Base-by-base conservation (phyloP, 2,329 filamentous ascomycete genomes). In the Acrodontium crateriforme region DNA sequence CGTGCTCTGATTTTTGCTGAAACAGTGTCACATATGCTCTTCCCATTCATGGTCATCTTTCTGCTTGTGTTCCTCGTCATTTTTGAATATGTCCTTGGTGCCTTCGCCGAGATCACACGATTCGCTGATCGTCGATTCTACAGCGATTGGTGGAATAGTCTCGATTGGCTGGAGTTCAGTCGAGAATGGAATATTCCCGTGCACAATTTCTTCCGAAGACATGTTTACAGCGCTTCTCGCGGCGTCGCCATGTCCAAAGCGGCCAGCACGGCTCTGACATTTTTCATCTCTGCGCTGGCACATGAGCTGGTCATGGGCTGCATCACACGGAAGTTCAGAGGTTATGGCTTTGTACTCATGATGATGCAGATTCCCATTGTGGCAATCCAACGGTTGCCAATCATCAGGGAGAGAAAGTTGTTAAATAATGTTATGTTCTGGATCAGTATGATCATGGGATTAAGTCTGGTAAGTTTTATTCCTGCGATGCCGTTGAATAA, bases 101-200 rank as follows among this genome's bases (percentile, higher is more conserved):
- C 85, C 25, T 93, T 91, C 47, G 89, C 85, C 9, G 89, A 98
- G 54, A 80, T 95, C 41, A 45, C 43, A 49, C 52, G 76, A 44
- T 95, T 95, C 53, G 87, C 78, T 28, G 89, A 95, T 54, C 74
- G 87, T 21, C 82, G 89, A 55, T 95, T 95, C 60, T 98, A 94
- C 61, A 64, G 67, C 21, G 72, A 76, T 53, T 76, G 71, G 71
- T 76, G 71, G 71, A 76, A 76, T 41, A 67, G 61, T 42, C 80
- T 76, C 41, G 80, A 87, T 63, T 89, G 83, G 84, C 78, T 95
- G 52, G 85, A 94, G 56, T 98, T 95, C 58, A 85, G 77, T 8
- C 74, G 84, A 40, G 81, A 94, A 60, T 95, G 89, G 87, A 95
- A 95, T 52, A 73, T 92, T n/a, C 87, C 87, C 24, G 87, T 94